Evolutionary conservation across 2,329 filamentous ascomycete genomes (phyloP).

Genomic region (Aspergillus fructus): DNA sequence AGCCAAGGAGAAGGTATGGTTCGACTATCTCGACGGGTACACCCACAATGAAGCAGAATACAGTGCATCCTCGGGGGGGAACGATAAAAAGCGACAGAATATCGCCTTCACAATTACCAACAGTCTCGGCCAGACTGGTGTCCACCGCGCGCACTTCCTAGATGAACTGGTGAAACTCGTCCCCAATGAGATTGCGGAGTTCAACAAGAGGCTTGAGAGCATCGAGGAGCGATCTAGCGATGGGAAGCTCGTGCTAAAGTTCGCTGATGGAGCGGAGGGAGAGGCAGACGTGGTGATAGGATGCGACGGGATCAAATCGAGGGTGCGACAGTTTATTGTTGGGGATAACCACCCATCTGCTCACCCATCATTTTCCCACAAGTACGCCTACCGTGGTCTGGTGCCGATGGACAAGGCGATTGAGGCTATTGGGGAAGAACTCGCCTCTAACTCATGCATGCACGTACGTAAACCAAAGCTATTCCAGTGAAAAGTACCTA

Average conservation of each 20-base stretch:
- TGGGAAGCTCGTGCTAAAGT: slow-evolving; percentile 38
- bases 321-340: slow-evolving; percentile 46
- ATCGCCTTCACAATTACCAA: slow-evolving; percentile 26
- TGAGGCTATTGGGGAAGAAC: slow-evolving; percentile 46
- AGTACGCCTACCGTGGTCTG: slow-evolving; percentile 41
- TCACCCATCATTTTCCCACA: slow-evolving; percentile 50
- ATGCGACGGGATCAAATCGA: slow-evolving; percentile 52
- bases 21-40: slow-evolving; percentile 24
- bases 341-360: slow-evolving; percentile 43
- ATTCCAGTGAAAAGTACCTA: neutral
- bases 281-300: slow-evolving; percentile 47
- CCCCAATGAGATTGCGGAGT: slow-evolving; percentile 24
- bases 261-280: slow-evolving; percentile 44
- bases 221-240: slow-evolving; percentile 10
- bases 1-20: slow-evolving; percentile 26
- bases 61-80: neutral
- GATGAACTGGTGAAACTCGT: slow-evolving; percentile 36
- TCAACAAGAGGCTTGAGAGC: slow-evolving; percentile 28
- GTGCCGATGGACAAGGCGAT: slow-evolving; percentile 36
- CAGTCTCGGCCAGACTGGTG: slow-evolving; percentile 23
- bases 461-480: slow-evolving; percentile 20
- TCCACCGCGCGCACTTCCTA: slow-evolving; percentile 34
- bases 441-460: slow-evolving; percentile 37
- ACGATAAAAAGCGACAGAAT: slow-evolving; percentile 16
- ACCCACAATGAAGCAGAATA: slow-evolving; percentile 6